A percentile compares a stretch with the other conserved stretches of the same genome.
Conservation (phyloP, 768 basidiomycete genomes). For the Infundibulicybe gibba region DNA sequence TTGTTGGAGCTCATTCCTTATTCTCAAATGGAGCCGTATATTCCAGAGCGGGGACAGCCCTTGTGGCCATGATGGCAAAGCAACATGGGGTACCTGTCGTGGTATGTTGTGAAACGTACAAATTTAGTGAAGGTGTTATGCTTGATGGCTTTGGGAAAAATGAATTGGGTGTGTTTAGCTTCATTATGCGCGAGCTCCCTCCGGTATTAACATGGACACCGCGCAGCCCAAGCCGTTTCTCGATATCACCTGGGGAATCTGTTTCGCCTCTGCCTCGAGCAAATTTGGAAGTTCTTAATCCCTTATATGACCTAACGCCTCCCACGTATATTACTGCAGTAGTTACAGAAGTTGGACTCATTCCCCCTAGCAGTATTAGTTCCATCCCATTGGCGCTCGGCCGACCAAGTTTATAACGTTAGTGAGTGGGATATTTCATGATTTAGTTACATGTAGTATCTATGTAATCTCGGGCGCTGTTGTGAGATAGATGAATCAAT, state of each 20-base stretch:
- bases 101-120: constrained; percentile 98
- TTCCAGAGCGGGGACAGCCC: constrained; percentile 90
- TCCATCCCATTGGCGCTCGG: constrained; percentile 76
- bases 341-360: constrained; percentile 95
- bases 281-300: constrained; percentile 76
- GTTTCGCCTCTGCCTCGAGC: constrained; percentile 28
- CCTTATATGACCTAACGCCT: constrained; percentile 93
- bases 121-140: constrained; percentile 90
- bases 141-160: constrained; percentile 96
- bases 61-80: constrained; percentile 96
- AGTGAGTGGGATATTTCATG: constrained; percentile 1
- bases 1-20: constrained; percentile 92
- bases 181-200: background rate
- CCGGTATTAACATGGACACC: constrained; percentile 2
- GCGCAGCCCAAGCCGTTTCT: constrained; percentile 33
- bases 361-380: constrained; percentile 88
- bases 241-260: constrained; percentile 19
- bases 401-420: constrained; percentile 34
- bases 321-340: constrained; percentile 91
- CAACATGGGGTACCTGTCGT: constrained; percentile 87
- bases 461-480: too few relatives aligned
- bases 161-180: constrained; percentile 69
- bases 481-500: too few relatives aligned
- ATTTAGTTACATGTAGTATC: background rate
- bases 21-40: constrained; percentile 94